Evolutionary conservation across 139 green algal genomes (phyloP).

Genomic region (Trebouxia sp.): DNA sequence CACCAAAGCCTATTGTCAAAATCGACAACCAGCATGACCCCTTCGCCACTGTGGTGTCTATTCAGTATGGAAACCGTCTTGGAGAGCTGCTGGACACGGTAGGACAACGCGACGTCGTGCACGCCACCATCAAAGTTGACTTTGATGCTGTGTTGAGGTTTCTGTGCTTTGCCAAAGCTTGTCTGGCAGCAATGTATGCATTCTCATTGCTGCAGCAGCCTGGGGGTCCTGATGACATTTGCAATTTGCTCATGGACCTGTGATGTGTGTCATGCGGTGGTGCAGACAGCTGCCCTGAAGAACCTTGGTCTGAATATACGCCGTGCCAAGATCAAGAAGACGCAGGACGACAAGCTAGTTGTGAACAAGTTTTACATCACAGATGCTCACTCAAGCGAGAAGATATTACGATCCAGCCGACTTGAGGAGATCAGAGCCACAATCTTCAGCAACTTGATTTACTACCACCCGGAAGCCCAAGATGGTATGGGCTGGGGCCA

Average conservation of each 20-base stretch:
- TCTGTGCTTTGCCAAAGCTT: neutral
- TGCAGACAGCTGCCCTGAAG: constrained; percentile 80
- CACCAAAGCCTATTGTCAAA: constrained; percentile 73
- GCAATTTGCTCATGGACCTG: neutral
- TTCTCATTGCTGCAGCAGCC: neutral
- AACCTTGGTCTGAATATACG: constrained; percentile 91
- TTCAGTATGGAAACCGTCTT: constrained; percentile 80
- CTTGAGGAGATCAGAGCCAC: constrained; percentile 93
- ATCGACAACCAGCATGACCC: constrained; percentile 92
- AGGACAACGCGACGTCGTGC: neutral
- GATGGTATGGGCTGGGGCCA: constrained; percentile 47
- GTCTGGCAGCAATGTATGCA: neutral
- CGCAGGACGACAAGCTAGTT: neutral
- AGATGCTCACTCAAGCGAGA: constrained; percentile 70
- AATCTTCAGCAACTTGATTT: constrained; percentile 82
- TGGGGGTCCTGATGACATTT: neutral
- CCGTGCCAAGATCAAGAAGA: constrained; percentile 71
- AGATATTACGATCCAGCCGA: constrained; percentile 76
- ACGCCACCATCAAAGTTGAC: neutral
- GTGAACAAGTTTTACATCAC: constrained; percentile 88
- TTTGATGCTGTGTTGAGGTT: neutral
- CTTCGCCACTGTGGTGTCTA: constrained; percentile 84
- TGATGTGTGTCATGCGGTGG: neutral
- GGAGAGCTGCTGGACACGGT: constrained; percentile 90
- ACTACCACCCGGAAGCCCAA: constrained; percentile 80